Base-by-base conservation (phyloP, 169 alveolate species). In the Cryptosporidium bovis region DNA sequence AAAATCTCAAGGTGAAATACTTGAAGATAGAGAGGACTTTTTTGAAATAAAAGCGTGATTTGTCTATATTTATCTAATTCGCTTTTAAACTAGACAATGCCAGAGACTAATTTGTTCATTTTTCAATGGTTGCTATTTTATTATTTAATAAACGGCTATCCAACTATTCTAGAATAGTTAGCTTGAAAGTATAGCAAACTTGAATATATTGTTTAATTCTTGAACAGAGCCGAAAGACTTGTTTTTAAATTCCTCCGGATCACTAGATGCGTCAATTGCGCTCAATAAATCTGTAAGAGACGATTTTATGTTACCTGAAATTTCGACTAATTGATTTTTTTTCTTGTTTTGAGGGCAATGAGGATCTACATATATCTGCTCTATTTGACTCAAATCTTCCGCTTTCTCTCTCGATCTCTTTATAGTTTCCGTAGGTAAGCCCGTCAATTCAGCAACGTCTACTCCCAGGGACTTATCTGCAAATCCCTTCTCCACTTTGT, bases 381-480 rank as follows among this genome's bases (percentile, higher is more conserved):
- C 87, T 15, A 77, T 53, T 16, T 46, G 44, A 60, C 62, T 62
- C 31, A 77, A 89, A 53, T 90, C 94, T n/a, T 82, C 31, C 13
- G 95, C 92, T 50, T 91, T 82, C 6, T 92, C 91, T 51, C 91
- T 83, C 3, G 97, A 94, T 67, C 91, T 84, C 13, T 84, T 82
- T 12, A 94, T 62, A 15, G 94, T 93, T 69, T 90, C 91, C 46
- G 69, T 55, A 1, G 98, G 98, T 82, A 97, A 93, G 53, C 96
- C 95, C 13, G 98, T 95, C 84, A 96, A 93, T 83, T 95, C 94
- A 18, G 99, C 99, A 33, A 97, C 98, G 64, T 95, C 96, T 3
- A 97, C 95, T 34, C 99, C 99, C 91, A 95, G 96, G 56, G 98
- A 95, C 62, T 96, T 90, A 66, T 94, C 96, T 24, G 96, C 94